A percentile compares a stretch with the other conserved stretches of the same genome.
Evolutionary conservation across 805 yeast species (phyloP).

Genomic region (Sugiyamaella smithiae): DNA sequence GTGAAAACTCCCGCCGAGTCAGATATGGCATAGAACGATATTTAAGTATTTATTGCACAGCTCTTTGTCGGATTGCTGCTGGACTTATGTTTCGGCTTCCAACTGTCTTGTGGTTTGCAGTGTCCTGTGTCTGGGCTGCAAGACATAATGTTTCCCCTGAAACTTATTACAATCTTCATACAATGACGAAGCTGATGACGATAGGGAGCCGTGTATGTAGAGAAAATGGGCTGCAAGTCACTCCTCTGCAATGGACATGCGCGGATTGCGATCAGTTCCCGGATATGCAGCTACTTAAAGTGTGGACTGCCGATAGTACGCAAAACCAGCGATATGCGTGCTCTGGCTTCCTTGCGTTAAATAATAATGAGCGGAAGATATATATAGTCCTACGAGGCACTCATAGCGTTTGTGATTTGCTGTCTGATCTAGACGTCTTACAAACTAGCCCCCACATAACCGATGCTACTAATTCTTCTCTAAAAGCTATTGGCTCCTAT

Average conservation of each 20-base stretch:
- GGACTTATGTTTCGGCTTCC: too few species aligned
- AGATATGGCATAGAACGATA: too few species aligned
- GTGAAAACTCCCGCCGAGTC: too few species aligned
- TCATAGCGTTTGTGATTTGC: conserved; percentile 1
- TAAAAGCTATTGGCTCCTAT: neutral
- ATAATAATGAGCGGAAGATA: conserved; percentile 2
- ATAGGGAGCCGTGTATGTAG: conserved; percentile 10
- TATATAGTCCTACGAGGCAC: conserved; percentile 16
- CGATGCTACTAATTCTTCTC: neutral
- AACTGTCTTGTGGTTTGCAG: too few species aligned
- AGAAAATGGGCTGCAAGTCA: conserved; percentile 7
- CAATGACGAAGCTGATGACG: conserved; percentile 6
- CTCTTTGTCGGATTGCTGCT: too few species aligned
- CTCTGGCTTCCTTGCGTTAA: conserved; percentile 7
- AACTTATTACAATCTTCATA: conserved; percentile 3
- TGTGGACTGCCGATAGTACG: conserved; percentile 8
- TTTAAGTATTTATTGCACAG: too few species aligned
- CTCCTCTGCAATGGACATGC: conserved; percentile 5
- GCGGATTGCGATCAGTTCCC: conserved; percentile 8
- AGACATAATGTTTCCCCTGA: neutral
- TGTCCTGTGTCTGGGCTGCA: too few species aligned
- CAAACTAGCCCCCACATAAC: neutral
- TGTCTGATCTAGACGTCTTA: conserved; percentile 12
- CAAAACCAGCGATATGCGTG: neutral
- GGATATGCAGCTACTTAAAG: conserved; percentile 8